Base-by-base conservation (phyloP, 2,329 filamentous ascomycete genomes). In the Colletotrichum godetiae region DNA sequence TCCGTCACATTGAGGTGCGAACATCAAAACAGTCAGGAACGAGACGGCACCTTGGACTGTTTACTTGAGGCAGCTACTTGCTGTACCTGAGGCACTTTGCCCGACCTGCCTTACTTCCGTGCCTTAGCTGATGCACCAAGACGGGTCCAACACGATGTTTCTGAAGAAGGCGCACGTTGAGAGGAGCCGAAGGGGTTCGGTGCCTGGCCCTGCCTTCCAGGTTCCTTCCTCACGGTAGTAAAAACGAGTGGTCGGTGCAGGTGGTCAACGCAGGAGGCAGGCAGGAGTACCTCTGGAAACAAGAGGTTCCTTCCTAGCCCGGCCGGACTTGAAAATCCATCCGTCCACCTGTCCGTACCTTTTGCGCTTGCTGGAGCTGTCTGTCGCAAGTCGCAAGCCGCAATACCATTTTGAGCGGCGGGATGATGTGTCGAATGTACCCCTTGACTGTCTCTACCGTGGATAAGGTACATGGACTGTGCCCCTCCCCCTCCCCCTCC, bases 401-500 rank as follows among this genome's bases (percentile, higher is more conserved):
- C 42, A 49, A 49, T 19, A n/a, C 13, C 27, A 10, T 22, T 29
- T 55, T 7, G 24, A 22, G 29, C 11, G 46, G 15, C 22, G 31
- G 15, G 19, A 53, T 35, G 29, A 64, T n/a, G n/a, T 56, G 33
- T 37, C 62, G 49, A 22, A 56, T 65, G 49, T 56, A 65, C 33
- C 22, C 31, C 55, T 65, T 55, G 13, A 5, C 61, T 22, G 46
- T 33, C 19, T 15, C 19, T 37, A 10, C 11, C 55, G 8, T 27
- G 31, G 15, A 15, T 2, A 53, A 24, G 27, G 46, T 52, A 71
- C 68, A 27, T 35, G 19, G 31, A 46, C 42, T 53, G 37, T 59
- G 70, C 70, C 70, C 70, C 70, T 69, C 66, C 22, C 27, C 63
- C 31, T 29, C 37, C 67, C 24, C 31, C 35, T 35, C 24, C 55